Conservation (phyloP, 768 basidiomycete genomes). For the Termitomyces titanicus region DNA sequence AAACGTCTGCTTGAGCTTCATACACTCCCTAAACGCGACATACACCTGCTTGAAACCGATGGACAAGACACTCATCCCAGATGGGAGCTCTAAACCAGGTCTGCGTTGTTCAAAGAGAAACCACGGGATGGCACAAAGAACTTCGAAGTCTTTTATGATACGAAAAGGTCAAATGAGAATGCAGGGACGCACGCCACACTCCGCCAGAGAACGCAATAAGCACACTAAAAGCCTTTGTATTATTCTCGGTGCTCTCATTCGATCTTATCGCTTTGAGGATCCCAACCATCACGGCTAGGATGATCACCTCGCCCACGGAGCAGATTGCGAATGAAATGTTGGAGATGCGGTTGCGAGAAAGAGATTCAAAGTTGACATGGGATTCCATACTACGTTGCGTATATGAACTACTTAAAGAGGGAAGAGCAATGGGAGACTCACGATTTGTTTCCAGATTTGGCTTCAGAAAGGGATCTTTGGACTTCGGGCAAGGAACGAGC, state of each 20-base stretch:
- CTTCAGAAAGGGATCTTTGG: constrained; percentile 42
- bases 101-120: constrained; percentile 66
- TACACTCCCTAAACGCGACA: constrained; percentile 58
- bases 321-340: constrained; percentile 71
- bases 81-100: constrained; percentile 59
- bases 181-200: constrained; percentile 68
- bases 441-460: constrained; percentile 43
- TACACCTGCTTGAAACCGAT: constrained; percentile 69
- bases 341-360: constrained; percentile 68
- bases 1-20: constrained; percentile 70
- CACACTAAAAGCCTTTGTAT: constrained; percentile 71
- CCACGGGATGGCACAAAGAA: constrained; percentile 70
- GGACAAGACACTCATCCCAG: constrained; percentile 50
- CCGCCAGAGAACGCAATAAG: constrained; percentile 78
- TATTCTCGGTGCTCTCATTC: constrained; percentile 61
- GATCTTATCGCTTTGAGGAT: constrained; percentile 66
- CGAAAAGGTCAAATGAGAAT: not conserved
- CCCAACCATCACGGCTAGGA: constrained; percentile 71
- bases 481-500: constrained; percentile 69
- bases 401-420: not conserved
- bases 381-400: constrained; percentile 34
- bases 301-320: constrained; percentile 66
- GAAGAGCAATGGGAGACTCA: constrained; percentile 17
- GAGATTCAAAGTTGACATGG: constrained; percentile 54
- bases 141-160: constrained; percentile 25